Percentiles rank a stretch among this genome's conserved stretches.
Evolutionary conservation across 441 rosid genomes (phyloP).

Genomic region (Biscutella auriculata): DNA sequence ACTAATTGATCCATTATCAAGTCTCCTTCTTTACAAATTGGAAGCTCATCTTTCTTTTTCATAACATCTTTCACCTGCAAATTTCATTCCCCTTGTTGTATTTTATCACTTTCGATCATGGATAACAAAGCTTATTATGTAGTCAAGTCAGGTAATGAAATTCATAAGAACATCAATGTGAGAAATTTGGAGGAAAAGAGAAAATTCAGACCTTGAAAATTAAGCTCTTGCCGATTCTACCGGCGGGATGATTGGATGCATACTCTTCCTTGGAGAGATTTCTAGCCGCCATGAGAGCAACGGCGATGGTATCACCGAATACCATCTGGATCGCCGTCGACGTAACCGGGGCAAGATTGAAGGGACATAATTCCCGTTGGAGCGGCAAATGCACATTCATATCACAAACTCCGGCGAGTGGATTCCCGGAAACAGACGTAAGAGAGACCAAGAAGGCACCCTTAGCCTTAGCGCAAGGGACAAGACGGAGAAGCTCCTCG

Average conservation of each 20-base stretch:
- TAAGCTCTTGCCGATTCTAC: constrained; percentile 80
- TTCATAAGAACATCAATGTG: background rate
- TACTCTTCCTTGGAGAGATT: constrained; percentile 70
- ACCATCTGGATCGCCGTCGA: constrained; percentile 98
- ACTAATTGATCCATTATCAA: constrained; percentile 84
- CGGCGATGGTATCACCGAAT: constrained; percentile 90
- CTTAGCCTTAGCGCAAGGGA: constrained; percentile 75
- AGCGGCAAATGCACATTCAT: constrained; percentile 81
- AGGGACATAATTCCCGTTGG: constrained; percentile 82
- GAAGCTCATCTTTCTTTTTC: constrained; percentile 88
- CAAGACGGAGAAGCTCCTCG: constrained; percentile 75
- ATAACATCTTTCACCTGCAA: constrained; percentile 79
- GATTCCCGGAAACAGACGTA: constrained; percentile 62
- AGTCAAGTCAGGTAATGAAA: background rate
- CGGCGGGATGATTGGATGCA: constrained; percentile 90
- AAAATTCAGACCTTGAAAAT: constrained; percentile 82
- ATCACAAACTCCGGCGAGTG: constrained; percentile 50
- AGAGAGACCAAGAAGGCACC: constrained; percentile 63
- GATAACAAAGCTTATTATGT: background rate
- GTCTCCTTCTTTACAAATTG: constrained; percentile 75
- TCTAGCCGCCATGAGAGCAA: constrained; percentile 83
- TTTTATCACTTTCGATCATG: background rate
- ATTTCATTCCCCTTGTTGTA: background rate
- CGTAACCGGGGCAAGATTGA: constrained; percentile 90
- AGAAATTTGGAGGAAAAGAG: background rate